These are phyloP conservation scores for Biscogniauxia mediterranea DNA, from an alignment of 2,329 filamentous ascomycete species.

Conservation along the genomic window DNA sequence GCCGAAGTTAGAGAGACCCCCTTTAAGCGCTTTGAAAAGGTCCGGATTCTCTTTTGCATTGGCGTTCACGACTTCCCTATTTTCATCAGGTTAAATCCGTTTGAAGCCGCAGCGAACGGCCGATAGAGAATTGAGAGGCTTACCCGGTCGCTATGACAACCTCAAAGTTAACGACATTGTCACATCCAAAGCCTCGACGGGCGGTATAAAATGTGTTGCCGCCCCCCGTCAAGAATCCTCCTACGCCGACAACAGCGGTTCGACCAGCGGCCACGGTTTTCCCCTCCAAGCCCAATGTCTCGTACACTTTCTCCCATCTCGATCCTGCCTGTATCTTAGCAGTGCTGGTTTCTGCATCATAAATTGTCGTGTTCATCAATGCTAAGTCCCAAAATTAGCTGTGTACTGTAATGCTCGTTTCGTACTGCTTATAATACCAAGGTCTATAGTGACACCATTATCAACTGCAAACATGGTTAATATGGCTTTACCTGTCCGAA, in stretches of 20 bases:
- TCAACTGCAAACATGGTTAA: not conserved
- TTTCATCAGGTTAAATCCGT: not conserved
- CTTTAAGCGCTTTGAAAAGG: conserved; percentile 44
- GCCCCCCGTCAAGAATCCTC: conserved; percentile 27
- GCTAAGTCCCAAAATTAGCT: conserved; percentile 1
- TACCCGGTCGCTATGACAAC: conserved; percentile 42
- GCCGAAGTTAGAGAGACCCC: conserved; percentile 46
- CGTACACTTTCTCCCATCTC: conserved; percentile 25
- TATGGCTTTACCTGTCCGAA: not conserved
- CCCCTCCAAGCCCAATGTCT: conserved; percentile 15
- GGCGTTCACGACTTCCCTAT: conserved; percentile 36
- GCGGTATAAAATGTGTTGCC: conserved; percentile 23
- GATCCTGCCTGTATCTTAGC: conserved; percentile 32
- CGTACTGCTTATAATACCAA: not conserved
- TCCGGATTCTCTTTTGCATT: conserved; percentile 36
- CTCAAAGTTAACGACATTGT: conserved; percentile 41
- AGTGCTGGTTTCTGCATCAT: conserved; percentile 26
- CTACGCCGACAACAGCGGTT: conserved; percentile 25
- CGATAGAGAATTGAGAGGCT: not conserved
- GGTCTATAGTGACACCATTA: not conserved
- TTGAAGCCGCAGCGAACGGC: too few relatives aligned
- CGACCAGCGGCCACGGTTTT: conserved; percentile 26
- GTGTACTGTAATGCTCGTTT: not conserved
- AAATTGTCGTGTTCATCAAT: conserved; percentile 30
- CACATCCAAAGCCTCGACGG: conserved; percentile 43